These are phyloP conservation scores for Candida sanyaensis DNA, from an alignment of 1,139 yeast genomes.

Conservation along the genomic window DNA sequence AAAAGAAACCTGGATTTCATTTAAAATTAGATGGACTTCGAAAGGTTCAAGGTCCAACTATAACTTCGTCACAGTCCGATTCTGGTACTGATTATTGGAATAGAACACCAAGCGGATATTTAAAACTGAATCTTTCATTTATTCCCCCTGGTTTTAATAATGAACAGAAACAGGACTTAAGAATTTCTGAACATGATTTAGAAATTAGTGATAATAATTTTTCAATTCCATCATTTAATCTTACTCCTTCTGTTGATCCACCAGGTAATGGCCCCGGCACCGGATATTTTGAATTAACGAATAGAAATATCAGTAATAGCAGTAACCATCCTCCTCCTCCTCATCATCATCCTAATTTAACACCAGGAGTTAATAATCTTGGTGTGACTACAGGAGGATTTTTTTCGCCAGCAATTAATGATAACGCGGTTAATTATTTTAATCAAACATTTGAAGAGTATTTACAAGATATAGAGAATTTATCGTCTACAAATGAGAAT, in stretches of 20 bases:
- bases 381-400: conserved; percentile 11
- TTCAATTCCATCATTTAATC: conserved; percentile 13
- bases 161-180: conserved; percentile 8
- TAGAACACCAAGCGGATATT: conserved; percentile 12
- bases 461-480: conserved; percentile 9
- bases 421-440: conserved; percentile 12
- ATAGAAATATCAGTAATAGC: conserved; percentile 5
- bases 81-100: conserved; percentile 20
- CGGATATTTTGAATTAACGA: conserved; percentile 35
- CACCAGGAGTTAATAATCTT: conserved; percentile 1
- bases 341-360: neutral
- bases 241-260: conserved; percentile 47
- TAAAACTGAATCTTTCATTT: conserved; percentile 8
- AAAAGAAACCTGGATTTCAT: conserved; percentile 17
- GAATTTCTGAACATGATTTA: conserved; percentile 10
- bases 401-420: conserved; percentile 16
- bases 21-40: conserved; percentile 16
- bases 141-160: conserved; percentile 7
- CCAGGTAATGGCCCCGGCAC: conserved; percentile 28
- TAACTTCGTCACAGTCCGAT: conserved; percentile 18
- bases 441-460: conserved; percentile 17
- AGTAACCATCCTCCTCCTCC: conserved; percentile 1
- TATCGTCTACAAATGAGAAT: neutral
- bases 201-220: conserved; percentile 8
- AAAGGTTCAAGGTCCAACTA: conserved; percentile 5